Conservation (phyloP, 768 basidiomycete species). For the Thelephora ganbajun region DNA sequence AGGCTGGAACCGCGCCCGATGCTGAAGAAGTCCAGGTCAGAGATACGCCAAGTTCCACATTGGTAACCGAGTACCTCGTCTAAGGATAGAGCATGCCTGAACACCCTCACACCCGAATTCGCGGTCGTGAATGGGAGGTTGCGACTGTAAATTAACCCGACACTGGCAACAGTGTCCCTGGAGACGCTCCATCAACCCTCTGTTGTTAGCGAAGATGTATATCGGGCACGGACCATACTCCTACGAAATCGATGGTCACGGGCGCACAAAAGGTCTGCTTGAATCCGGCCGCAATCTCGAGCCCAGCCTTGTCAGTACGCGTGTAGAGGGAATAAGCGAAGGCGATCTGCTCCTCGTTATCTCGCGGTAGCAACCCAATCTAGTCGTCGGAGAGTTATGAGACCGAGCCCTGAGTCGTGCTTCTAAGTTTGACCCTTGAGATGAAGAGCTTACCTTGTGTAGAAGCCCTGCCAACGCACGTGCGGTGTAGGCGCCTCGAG, state of each 20-base stretch:
- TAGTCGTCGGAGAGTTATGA: slow-evolving; percentile 12
- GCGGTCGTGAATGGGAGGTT: slow-evolving; percentile 54
- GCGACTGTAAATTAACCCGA: slow-evolving; percentile 46
- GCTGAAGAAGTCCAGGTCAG: slow-evolving; percentile 23
- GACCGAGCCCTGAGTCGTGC: no score
- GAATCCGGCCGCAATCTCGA: slow-evolving; percentile 45
- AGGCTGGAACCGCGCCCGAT: slow-evolving; percentile 50
- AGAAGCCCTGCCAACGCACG: slow-evolving; percentile 68
- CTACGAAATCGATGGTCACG: slow-evolving; percentile 68
- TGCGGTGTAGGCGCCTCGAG: slow-evolving; percentile 51
- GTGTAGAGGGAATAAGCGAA: slow-evolving; percentile 69
- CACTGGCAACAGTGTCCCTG: slow-evolving; percentile 73
- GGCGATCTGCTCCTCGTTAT: slow-evolving; percentile 53
- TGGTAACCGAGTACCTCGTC: slow-evolving; percentile 41
- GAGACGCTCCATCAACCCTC: background rate
- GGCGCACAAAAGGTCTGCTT: slow-evolving; percentile 55
- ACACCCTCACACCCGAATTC: slow-evolving; percentile 50
- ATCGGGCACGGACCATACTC: slow-evolving; percentile 44
- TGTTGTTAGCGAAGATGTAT: background rate
- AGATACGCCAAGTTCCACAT: background rate
- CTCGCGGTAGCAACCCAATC: slow-evolving; percentile 58
- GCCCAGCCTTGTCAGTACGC: slow-evolving; percentile 29
- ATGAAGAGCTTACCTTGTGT: slow-evolving; percentile 33
- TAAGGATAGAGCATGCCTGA: slow-evolving; percentile 66
- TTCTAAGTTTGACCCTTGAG: background rate